Percentiles rank a stretch among this genome's conserved stretches.
These are phyloP conservation scores for Globisporangium polare DNA, from an alignment of 352 stramenopile species.

Conservation along the genomic window DNA sequence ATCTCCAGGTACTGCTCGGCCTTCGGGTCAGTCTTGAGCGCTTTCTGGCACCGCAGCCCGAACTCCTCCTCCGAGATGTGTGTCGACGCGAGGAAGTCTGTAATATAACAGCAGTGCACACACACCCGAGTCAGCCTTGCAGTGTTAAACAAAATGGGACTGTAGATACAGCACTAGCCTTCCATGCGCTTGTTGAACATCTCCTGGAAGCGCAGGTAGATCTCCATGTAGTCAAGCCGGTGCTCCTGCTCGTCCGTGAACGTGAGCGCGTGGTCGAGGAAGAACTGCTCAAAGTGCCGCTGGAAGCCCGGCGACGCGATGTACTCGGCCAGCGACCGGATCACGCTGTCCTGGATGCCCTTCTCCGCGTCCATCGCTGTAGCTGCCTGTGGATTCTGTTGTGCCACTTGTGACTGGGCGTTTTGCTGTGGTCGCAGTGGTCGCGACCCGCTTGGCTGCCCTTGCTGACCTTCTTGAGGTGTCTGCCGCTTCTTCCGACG, in stretches of 20 bases:
- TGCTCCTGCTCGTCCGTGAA: conserved; percentile 70
- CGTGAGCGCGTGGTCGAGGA: conserved; percentile 55
- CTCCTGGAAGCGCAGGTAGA: conserved; percentile 69
- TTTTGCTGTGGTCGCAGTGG: no score
- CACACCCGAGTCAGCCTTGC: not conserved
- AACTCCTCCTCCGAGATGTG: conserved; percentile 62
- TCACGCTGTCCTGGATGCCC: conserved; percentile 53
- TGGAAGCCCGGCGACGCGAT: conserved; percentile 63
- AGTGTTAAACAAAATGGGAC: not conserved
- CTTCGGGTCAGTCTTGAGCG: conserved; percentile 52
- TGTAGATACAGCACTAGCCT: conserved; percentile 14
- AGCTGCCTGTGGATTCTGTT: not conserved
- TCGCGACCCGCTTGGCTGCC: not conserved
- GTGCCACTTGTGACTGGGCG: no score
- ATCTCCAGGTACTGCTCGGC: conserved; percentile 71
- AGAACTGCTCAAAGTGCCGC: conserved; percentile 70
- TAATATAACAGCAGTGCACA: not conserved
- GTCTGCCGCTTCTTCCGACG: no score
- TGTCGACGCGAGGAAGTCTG: conserved; percentile 52
- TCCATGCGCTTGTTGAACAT: conserved; percentile 75
- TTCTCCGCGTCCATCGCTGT: conserved; percentile 11
- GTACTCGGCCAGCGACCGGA: conserved; percentile 55
- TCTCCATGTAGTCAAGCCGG: conserved; percentile 65
- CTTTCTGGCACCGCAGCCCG: conserved; percentile 38
- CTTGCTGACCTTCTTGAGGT: no score